Percentiles rank a stretch among this genome's conserved stretches.
Evolutionary conservation across 2,329 filamentous ascomycete species (phyloP).

Genomic region (Atkinsonella texensis): DNA sequence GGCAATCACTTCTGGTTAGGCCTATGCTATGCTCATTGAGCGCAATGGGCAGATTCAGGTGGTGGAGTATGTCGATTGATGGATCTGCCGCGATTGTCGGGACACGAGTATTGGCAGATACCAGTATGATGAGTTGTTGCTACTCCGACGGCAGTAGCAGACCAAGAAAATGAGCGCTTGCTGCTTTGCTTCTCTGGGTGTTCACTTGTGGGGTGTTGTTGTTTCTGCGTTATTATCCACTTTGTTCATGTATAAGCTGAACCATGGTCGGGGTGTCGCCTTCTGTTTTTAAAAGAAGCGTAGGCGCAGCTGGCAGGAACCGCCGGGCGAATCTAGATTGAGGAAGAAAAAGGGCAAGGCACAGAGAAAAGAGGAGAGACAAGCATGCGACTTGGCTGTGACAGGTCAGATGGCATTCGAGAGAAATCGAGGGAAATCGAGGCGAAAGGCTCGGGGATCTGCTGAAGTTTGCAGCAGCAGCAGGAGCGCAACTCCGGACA

Average conservation of each 20-base stretch:
- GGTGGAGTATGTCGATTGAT: no score
- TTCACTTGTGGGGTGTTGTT: neutral
- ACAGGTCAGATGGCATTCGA: constrained; percentile 2
- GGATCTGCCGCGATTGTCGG: no score
- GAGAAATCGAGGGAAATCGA: neutral
- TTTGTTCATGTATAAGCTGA: neutral
- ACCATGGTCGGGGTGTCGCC: neutral
- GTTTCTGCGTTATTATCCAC: neutral
- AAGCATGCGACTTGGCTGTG: neutral
- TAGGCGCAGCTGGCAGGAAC: neutral
- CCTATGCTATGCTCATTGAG: no score
- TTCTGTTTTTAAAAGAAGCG: neutral
- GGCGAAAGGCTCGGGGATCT: neutral
- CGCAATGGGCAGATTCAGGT: no score
- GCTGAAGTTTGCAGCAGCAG: neutral
- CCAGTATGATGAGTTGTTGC: no score
- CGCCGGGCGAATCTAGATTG: neutral
- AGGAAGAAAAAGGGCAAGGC: neutral
- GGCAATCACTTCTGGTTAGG: no score
- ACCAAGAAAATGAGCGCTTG: neutral
- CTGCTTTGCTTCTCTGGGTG: neutral
- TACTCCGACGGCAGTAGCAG: neutral
- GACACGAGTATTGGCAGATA: no score
- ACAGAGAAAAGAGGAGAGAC: neutral
- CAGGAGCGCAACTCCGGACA: neutral